Conservation (phyloP, 768 basidiomycete genomes). For the Tricholoma terreum region DNA sequence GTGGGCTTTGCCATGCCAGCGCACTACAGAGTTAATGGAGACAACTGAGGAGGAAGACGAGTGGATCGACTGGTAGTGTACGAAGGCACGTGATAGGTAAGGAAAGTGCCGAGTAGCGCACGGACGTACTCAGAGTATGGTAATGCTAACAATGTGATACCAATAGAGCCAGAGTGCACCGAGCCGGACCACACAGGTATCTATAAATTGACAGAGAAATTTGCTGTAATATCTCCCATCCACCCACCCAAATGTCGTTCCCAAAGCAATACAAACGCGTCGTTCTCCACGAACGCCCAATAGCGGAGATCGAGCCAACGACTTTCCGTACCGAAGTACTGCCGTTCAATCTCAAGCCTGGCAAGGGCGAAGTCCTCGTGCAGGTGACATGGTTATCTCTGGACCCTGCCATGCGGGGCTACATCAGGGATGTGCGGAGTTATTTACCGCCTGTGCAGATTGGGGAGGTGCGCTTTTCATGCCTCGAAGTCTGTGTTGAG, state of each 20-base stretch:
- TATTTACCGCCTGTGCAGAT: slow-evolving; percentile 73
- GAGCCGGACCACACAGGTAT: too few species aligned
- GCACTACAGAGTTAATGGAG: too few species aligned
- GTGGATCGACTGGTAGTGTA: too few species aligned
- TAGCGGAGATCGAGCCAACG: slow-evolving; percentile 59
- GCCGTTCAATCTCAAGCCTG: slow-evolving; percentile 53
- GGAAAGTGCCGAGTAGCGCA: too few species aligned
- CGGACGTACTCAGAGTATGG: too few species aligned
- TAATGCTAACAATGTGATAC: too few species aligned
- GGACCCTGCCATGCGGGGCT: slow-evolving; percentile 89
- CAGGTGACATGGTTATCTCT: slow-evolving; percentile 75
- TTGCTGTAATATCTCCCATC: not conserved
- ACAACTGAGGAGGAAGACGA: too few species aligned
- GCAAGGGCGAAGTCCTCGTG: slow-evolving; percentile 60
- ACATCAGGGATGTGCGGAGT: slow-evolving; percentile 68
- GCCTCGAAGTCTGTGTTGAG: slow-evolving; percentile 1
- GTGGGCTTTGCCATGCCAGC: too few species aligned
- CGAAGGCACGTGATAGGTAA: too few species aligned
- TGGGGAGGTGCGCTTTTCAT: slow-evolving; percentile 43
- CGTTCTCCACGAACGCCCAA: slow-evolving; percentile 75
- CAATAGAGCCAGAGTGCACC: too few species aligned
- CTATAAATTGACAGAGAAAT: not conserved
- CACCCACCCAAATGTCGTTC: slow-evolving; percentile 3
- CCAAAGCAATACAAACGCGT: slow-evolving; percentile 54
- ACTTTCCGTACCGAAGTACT: slow-evolving; percentile 68